These are phyloP conservation scores for Lolium perenne DNA, from an alignment of 176 grass and related monocot genomes.

Conservation along the genomic window DNA sequence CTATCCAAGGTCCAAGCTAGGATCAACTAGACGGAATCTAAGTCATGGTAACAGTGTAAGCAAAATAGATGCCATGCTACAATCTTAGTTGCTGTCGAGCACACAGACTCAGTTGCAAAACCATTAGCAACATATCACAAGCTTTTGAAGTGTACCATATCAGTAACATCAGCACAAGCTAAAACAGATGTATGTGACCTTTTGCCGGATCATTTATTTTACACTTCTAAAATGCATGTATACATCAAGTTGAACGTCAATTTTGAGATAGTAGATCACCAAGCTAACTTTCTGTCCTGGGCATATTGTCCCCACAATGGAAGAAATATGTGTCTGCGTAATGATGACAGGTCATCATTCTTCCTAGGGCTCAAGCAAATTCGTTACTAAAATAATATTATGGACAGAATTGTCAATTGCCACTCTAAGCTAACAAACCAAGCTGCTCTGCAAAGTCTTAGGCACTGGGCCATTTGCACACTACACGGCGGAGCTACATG, in stretches of 20 bases:
- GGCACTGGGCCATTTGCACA: neutral
- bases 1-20: neutral
- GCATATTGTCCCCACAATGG: neutral
- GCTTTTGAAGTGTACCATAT: neutral
- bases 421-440: constrained; percentile 13
- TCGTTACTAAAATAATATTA: neutral
- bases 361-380: neutral
- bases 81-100: neutral
- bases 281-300: neutral
- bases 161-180: neutral
- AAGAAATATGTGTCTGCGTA: neutral
- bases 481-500: neutral
- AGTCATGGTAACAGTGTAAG: neutral
- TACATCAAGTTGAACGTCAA: neutral
- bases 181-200: neutral
- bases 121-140: neutral
- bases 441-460: neutral
- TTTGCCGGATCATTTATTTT: neutral
- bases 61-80: neutral
- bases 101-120: neutral
- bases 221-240: neutral
- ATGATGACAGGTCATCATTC: neutral
- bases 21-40: constrained; percentile 10
- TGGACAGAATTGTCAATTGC: neutral
- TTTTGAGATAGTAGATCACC: constrained; percentile 13